Evolutionary conservation across 2,329 filamentous ascomycete species (phyloP), one percentile per base, ranked within the genome.

Genomic region (Fusarium sp.): DNA sequence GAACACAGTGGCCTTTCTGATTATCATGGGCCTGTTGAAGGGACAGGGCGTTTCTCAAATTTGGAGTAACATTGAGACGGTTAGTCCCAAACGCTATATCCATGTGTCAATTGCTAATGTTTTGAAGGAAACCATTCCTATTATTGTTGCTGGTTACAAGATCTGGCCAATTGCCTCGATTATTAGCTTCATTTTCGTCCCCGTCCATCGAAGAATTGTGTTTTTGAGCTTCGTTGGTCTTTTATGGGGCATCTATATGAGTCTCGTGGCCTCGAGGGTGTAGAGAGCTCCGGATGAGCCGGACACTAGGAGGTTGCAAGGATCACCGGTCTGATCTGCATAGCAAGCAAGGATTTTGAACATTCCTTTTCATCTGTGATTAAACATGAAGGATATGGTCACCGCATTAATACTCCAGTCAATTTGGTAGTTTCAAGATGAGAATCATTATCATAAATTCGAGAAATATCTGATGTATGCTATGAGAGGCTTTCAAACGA

Each of bases 241-340:
- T 22, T 60, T 82, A 6, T 83, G 81, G 81, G 81, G 81, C 8
- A 78, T 82, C 29, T 83, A 83, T 68, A 80, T 83, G 79, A 81
- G 80, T 55, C 65, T 83, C 29, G 76, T 82, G 8, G 80, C 80
- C 19, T 75, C 77, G 6, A 70, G 74, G 31, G 78, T 81, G 28
- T 80, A 61, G 51, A 24, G 8, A 19, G n/a, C 6, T 11, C 10
- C 8, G 5, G 5, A 13, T 13, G 3, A 10, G 12, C 7, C 26
- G n/a, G 35, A 9, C 15, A 45, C 26, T 28, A 25, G 35, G 15
- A 31, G 29, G 10, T 31, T 11, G 3, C 7, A 5, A 11, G 7
- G 31, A 34, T 6, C n/a, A 34, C 7, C 7, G 19, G 12, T 24
- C 6, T 24, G 7, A 22, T 38, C 11, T 24, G 10, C 7, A 12